phyloP scores from a whole-genome alignment of 441 rosid genomes.

The Populus hybrid region DNA sequence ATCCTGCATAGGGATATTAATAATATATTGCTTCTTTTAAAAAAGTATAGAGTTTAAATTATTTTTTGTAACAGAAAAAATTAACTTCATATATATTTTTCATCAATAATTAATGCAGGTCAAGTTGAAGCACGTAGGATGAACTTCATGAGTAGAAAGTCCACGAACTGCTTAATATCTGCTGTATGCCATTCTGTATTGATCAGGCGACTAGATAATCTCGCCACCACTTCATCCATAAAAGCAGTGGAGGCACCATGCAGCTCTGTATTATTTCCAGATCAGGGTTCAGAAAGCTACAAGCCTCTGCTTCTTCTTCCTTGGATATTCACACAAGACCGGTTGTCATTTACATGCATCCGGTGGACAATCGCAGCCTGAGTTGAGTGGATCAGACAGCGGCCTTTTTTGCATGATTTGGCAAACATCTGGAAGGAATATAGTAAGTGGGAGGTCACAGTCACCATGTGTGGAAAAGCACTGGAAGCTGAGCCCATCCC shows the following conservation, averaged over 20 bases:
- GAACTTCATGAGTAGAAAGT: not conserved
- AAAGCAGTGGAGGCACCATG: not conserved
- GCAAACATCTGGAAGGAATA: not conserved
- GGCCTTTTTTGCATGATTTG: not conserved
- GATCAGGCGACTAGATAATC: not conserved
- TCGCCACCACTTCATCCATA: not conserved
- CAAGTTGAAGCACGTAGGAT: not conserved
- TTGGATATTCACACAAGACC: not conserved
- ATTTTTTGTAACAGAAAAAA: too few relatives aligned
- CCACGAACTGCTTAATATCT: not conserved
- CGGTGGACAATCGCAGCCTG: not conserved
- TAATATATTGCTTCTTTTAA: too few relatives aligned
- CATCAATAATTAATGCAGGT: too few relatives aligned
- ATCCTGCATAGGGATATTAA: too few relatives aligned
- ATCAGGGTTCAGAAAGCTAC: not conserved
- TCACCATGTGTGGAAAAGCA: not conserved
- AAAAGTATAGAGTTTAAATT: too few relatives aligned
- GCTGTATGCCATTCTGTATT: not conserved
- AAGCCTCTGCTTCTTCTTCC: not conserved
- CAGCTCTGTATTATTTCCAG: not conserved
- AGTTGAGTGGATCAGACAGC: not conserved
- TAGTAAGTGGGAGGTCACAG: not conserved
- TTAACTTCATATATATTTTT: too few relatives aligned
- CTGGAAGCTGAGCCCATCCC: not conserved
- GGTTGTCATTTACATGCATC: not conserved